Percentiles rank a stretch among this genome's conserved stretches.
These are phyloP conservation scores for Aureobasidium sp. DNA, from an alignment of 2,329 filamentous ascomycete species.

Conservation along the genomic window DNA sequence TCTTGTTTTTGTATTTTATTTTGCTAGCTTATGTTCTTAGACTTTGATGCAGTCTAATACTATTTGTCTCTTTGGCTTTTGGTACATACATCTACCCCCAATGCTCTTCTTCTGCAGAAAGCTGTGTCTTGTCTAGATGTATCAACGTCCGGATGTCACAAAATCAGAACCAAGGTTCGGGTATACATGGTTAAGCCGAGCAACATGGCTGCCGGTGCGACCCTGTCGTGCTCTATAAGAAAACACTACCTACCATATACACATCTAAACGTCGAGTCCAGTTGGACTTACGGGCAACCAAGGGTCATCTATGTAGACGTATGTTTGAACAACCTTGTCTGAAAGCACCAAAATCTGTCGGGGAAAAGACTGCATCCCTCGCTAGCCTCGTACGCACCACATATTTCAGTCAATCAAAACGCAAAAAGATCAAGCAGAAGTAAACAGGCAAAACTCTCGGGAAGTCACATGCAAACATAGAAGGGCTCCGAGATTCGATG, in stretches of 20 bases:
- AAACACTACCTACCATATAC: not conserved
- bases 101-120: too few relatives aligned
- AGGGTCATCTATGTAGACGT: too few relatives aligned
- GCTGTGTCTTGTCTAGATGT: too few relatives aligned
- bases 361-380: too few relatives aligned
- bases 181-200: not conserved
- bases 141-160: too few relatives aligned
- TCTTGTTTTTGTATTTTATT: not conserved
- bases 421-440: too few relatives aligned
- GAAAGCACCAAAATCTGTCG: too few relatives aligned
- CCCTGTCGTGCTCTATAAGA: not conserved
- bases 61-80: not conserved
- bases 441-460: not conserved
- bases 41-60: not conserved
- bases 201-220: not conserved
- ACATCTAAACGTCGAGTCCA: too few relatives aligned
- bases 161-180: not conserved
- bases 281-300: too few relatives aligned
- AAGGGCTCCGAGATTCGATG: not conserved
- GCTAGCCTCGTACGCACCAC: too few relatives aligned
- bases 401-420: too few relatives aligned
- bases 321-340: too few relatives aligned
- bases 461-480: not conserved
- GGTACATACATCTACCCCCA: not conserved
- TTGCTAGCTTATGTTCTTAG: not conserved